Percentiles rank a stretch among this genome's conserved stretches.
These are phyloP conservation scores for Eimeria acervulina DNA, from an alignment of 169 alveolate species.

Conservation along the genomic window DNA sequence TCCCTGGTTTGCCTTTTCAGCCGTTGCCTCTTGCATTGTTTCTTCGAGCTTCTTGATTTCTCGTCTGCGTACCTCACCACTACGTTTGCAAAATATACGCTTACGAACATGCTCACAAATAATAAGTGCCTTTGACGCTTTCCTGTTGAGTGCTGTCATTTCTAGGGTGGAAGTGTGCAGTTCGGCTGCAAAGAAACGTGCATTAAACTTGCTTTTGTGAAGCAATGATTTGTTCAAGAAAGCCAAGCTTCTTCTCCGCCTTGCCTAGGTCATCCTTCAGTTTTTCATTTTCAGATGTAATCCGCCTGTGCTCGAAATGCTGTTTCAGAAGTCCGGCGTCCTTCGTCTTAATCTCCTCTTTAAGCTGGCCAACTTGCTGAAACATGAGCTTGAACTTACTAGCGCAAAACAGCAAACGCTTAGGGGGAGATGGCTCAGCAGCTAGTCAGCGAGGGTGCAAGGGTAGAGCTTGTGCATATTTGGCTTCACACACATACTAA, in stretches of 20 bases:
- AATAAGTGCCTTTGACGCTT: background rate
- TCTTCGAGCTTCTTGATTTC: constrained; percentile 93
- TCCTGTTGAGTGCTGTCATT: background rate
- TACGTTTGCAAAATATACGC: background rate
- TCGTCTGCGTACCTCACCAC: constrained; percentile 75
- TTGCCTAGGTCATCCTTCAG: constrained; percentile 88
- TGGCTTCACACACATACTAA: background rate
- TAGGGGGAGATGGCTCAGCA: no score
- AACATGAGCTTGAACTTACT: constrained; percentile 93
- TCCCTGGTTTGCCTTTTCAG: constrained; percentile 91
- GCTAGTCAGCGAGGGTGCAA: background rate
- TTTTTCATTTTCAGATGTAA: constrained; percentile 89
- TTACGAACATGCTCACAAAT: background rate
- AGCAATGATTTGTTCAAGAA: constrained; percentile 84
- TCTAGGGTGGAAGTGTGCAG: background rate
- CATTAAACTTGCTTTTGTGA: constrained; percentile 79
- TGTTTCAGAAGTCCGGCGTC: constrained; percentile 90
- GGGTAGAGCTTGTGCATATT: background rate
- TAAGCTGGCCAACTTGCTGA: constrained; percentile 94
- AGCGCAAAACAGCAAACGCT: background rate
- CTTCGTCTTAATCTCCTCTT: constrained; percentile 94
- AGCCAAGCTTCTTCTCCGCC: constrained; percentile 87
- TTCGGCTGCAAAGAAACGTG: background rate
- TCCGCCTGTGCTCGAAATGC: constrained; percentile 90
- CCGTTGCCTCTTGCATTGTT: constrained; percentile 93